phyloP scores from a whole-genome alignment of 2,329 filamentous ascomycete species.

The Colletotrichum agaves region DNA sequence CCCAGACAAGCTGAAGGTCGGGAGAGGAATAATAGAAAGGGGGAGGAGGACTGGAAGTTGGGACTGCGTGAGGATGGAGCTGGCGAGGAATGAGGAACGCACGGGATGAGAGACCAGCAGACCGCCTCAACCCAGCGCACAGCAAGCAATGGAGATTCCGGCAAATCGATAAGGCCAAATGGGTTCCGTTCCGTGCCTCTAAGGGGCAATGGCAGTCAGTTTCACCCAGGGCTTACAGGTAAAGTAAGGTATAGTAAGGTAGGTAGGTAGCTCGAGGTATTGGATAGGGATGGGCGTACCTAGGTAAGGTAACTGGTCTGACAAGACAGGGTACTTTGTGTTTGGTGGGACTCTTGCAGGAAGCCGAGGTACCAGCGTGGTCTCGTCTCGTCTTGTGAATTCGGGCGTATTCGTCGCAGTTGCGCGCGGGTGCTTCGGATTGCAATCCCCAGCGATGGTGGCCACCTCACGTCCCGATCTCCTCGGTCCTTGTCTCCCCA shows the following conservation, averaged over 20 bases:
- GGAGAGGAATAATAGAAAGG: background rate
- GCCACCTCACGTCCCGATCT: background rate
- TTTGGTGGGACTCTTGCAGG: background rate
- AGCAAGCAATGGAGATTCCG: background rate
- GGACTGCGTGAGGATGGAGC: slow-evolving; percentile 4
- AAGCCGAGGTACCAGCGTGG: background rate
- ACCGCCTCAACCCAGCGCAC: background rate
- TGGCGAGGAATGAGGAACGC: background rate
- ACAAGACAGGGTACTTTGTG: slow-evolving; percentile 9
- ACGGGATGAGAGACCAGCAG: slow-evolving; percentile 4
- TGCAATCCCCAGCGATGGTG: slow-evolving; percentile 5
- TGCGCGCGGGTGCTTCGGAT: slow-evolving; percentile 34
- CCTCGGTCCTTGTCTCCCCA: too few relatives aligned
- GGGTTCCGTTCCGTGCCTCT: background rate
- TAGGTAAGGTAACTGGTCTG: background rate
- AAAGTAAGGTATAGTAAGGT: background rate
- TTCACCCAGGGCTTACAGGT: background rate
- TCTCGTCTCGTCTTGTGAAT: slow-evolving; percentile 19
- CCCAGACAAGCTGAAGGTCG: background rate
- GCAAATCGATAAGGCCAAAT: background rate
- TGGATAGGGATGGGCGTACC: too few relatives aligned
- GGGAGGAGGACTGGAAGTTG: background rate
- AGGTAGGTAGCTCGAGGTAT: too few relatives aligned
- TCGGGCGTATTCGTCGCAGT: slow-evolving; percentile 22
- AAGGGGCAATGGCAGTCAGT: background rate